phyloP scores from a whole-genome alignment of 257 asterid genomes.

The Ehretia macrophylla region DNA sequence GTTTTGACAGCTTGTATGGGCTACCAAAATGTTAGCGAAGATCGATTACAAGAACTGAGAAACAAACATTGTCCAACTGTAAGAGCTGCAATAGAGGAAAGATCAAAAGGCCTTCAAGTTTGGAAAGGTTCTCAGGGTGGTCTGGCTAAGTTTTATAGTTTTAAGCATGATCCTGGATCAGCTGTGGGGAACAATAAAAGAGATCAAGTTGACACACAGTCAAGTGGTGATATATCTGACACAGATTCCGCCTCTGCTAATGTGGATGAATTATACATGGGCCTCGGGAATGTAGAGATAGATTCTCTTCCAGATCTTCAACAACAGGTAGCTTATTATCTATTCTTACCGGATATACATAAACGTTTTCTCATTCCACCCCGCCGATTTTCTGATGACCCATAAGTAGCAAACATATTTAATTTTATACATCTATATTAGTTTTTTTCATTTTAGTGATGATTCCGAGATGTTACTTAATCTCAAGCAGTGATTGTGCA shows the following conservation, averaged over 20 bases:
- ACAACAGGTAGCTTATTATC: conserved; percentile 58
- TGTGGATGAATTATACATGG: conserved; percentile 29
- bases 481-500: no score
- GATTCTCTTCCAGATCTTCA: conserved; percentile 77
- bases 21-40: conserved; percentile 69
- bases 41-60: conserved; percentile 62
- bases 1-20: conserved; percentile 97
- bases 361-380: no score
- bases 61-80: conserved; percentile 81
- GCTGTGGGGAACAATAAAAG: conserved; percentile 27
- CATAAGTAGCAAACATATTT: no score
- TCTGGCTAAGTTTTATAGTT: conserved; percentile 68
- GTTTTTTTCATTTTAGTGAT: not conserved
- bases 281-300: conserved; percentile 40
- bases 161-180: conserved; percentile 57
- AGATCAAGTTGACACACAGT: conserved; percentile 35
- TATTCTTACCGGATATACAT: not conserved
- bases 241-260: conserved; percentile 35
- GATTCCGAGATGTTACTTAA: no score
- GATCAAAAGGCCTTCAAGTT: conserved; percentile 55
- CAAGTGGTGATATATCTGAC: conserved; percentile 41
- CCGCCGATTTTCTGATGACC: no score
- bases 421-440: not conserved
- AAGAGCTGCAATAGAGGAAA: conserved; percentile 69
- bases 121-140: conserved; percentile 64